phyloP scores from a whole-genome alignment of 169 alveolate genomes.

The Theileria parva region DNA sequence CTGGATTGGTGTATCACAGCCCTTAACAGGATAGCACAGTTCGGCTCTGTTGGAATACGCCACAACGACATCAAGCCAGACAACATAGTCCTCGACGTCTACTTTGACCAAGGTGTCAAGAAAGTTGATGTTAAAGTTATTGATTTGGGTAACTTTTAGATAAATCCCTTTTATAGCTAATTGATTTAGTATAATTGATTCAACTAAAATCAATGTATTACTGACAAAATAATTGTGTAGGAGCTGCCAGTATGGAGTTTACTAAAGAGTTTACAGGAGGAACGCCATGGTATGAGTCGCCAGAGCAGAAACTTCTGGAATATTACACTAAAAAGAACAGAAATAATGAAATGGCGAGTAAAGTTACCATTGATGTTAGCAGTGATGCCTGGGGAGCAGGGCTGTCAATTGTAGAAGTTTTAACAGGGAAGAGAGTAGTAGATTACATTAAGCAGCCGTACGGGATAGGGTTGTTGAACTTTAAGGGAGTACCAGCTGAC shows the following conservation, averaged over 20 bases:
- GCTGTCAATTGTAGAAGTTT: conserved; percentile 80
- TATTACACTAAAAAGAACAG: conserved; percentile 80
- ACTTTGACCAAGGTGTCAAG: conserved; percentile 69
- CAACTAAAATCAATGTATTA: background rate
- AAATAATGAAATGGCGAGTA: conserved; percentile 73
- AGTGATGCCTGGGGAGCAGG: conserved; percentile 89
- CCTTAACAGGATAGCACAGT: conserved; percentile 80
- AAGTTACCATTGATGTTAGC: conserved; percentile 72
- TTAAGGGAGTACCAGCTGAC: conserved; percentile 68
- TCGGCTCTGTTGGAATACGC: conserved; percentile 78
- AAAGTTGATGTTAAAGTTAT: conserved; percentile 81
- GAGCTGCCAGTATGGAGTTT: conserved; percentile 82
- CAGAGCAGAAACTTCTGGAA: conserved; percentile 83
- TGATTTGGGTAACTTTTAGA: conserved; percentile 67
- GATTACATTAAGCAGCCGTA: conserved; percentile 76
- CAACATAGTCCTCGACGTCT: conserved; percentile 82
- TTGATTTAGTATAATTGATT: background rate
- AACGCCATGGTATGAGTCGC: conserved; percentile 87
- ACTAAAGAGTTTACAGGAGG: conserved; percentile 86
- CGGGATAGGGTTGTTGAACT: conserved; percentile 83
- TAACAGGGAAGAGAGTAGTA: conserved; percentile 79
- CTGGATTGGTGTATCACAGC: conserved; percentile 85
- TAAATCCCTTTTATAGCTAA: background rate
- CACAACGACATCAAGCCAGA: conserved; percentile 86
- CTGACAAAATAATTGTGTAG: background rate